Conservation (phyloP, 2,329 filamentous ascomycete genomes). For the Stachybotrys echinatus region DNA sequence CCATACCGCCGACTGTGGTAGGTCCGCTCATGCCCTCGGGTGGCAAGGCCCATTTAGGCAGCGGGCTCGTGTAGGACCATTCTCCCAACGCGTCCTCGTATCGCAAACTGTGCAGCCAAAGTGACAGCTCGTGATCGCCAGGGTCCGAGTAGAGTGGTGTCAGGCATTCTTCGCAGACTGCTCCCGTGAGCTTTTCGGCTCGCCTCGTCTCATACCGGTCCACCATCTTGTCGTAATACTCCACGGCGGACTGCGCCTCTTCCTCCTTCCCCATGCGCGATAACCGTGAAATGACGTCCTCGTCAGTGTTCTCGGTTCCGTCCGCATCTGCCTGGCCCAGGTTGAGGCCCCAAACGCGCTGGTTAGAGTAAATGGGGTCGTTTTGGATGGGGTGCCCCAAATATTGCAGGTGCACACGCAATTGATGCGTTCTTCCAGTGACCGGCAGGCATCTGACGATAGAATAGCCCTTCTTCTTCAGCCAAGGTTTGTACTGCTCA, state of each 20-base stretch:
- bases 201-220: slow-evolving; percentile 84
- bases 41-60: slow-evolving; percentile 84
- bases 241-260: slow-evolving; percentile 73
- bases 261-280: slow-evolving; percentile 92
- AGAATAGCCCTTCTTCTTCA: slow-evolving; percentile 73
- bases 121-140: slow-evolving; percentile 79
- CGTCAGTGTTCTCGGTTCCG: slow-evolving; percentile 67
- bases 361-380: slow-evolving; percentile 96
- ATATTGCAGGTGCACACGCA: slow-evolving; percentile 91
- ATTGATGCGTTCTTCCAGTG: slow-evolving; percentile 90
- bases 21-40: slow-evolving; percentile 69
- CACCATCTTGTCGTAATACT: slow-evolving; percentile 92
- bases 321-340: slow-evolving; percentile 66
- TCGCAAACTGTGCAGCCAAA: slow-evolving; percentile 88
- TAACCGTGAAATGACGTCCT: slow-evolving; percentile 82
- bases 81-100: slow-evolving; percentile 79
- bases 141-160: slow-evolving; percentile 93
- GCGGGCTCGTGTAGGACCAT: slow-evolving; percentile 82
- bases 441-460: slow-evolving; percentile 91
- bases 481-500: slow-evolving; percentile 30
- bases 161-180: slow-evolving; percentile 73
- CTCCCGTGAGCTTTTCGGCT: slow-evolving; percentile 88
- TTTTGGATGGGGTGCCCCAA: slow-evolving; percentile 94
- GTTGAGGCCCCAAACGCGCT: slow-evolving; percentile 79
- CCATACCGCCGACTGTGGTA: slow-evolving; percentile 57